Percentiles rank a stretch among this genome's conserved stretches.
Evolutionary conservation across 2,329 filamentous ascomycete species (phyloP).

Genomic region (Parafenestella ontariensis): DNA sequence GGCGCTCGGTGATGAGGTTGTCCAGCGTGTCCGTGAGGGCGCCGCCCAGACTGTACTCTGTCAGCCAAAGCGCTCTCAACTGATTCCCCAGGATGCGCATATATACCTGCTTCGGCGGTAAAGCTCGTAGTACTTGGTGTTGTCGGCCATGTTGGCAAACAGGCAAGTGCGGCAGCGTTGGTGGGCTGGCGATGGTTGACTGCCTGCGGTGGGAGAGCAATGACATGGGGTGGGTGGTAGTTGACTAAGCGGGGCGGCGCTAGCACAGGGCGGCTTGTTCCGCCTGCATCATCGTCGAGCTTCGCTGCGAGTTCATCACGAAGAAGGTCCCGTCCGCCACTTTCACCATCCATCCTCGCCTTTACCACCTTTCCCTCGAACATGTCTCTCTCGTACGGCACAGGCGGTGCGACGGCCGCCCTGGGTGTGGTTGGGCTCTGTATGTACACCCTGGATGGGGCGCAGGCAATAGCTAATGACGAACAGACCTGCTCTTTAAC

Average conservation of each 20-base stretch:
- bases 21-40: slow-evolving; percentile 96
- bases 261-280: slow-evolving; percentile 32
- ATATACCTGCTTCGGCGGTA: slow-evolving; percentile 96
- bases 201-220: slow-evolving; percentile 19
- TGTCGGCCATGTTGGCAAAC: slow-evolving; percentile 43
- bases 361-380: slow-evolving; percentile 30
- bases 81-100: slow-evolving; percentile 12
- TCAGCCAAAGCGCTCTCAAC: slow-evolving; percentile 31
- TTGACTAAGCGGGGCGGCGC: slow-evolving; percentile 19
- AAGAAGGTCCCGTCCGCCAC: slow-evolving; percentile 37
- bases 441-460: slow-evolving; percentile 58
- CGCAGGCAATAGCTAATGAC: slow-evolving; percentile 41
- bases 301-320: slow-evolving; percentile 31
- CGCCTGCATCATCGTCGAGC: slow-evolving; percentile 36
- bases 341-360: slow-evolving; percentile 31
- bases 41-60: slow-evolving; percentile 76
- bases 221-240: slow-evolving; percentile 5
- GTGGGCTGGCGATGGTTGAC: slow-evolving; percentile 17
- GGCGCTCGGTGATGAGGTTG: slow-evolving; percentile 90
- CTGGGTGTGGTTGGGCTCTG: slow-evolving; percentile 78
- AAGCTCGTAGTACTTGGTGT: slow-evolving; percentile 81
- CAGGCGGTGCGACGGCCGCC: slow-evolving; percentile 71
- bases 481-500: slow-evolving; percentile 95
- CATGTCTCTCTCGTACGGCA: slow-evolving; percentile 78
- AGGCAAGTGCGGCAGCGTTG: slow-evolving; percentile 16